Base-by-base conservation (phyloP, 148 eudicot species). In the Rhododendron williamsianum region DNA sequence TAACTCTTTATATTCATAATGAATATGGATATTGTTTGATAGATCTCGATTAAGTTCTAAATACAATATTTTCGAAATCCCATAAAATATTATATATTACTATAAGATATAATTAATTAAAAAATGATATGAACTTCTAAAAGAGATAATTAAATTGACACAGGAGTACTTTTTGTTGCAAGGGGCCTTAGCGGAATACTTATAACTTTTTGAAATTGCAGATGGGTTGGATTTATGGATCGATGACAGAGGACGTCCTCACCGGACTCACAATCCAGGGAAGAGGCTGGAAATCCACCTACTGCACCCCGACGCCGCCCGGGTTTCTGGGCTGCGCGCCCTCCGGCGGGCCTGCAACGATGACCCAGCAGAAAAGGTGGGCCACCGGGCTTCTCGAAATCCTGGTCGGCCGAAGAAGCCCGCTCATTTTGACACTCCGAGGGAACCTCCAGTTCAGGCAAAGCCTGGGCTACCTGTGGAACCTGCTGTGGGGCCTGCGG, bases 171-270 rank as follows among this genome's bases (percentile, higher is more conserved):
- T 41, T 41, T 41, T 6, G 45, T 41, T 41, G 45, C 0, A 41
- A 6, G 45, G 8, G 7, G 45, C 45, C 45, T 41, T 0, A 41
- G 7, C 45, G 45, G 45, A 41, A 41, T 41, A 41, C 43, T 41
- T 41, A 6, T 0, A 4, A 41, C 45, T 41, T 41, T 41, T 41
- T 41, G 45, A 41, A 41, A 41, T 41, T n/a, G 6, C 86, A 90
- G 92, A 77, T 88, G 33, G 92, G 90, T 45, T 88, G 83, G 90
- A 71, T 82, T 18, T 90, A 90, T 63, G 92, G 92, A 85, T 88
- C 89, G 2, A n/a, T 85, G 36, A 58, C 86, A 9, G 92, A 90
- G 77, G 92, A 90, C 69, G 4, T 87, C 4, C 73, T 82, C 11
- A 90, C 92, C 1, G 90, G 92, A 43, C 63, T 88, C 9, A 41